Conservation (phyloP, 306 rosid species). For the Ormosia emarginata region DNA sequence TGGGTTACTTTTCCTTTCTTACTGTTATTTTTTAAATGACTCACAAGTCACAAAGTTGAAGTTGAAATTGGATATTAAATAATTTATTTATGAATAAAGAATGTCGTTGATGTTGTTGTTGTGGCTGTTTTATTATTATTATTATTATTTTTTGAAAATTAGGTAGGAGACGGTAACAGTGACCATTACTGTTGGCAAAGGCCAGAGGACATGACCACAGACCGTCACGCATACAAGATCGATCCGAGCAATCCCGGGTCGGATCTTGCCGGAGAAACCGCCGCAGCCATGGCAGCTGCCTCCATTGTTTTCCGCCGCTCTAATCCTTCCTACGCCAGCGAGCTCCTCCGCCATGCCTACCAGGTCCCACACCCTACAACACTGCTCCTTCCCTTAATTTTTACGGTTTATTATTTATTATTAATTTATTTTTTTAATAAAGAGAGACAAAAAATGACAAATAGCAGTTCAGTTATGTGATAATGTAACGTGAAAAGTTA, state of each 20-base stretch:
- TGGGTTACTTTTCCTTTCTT: neutral
- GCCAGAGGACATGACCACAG: conserved; percentile 98
- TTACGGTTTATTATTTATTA: neutral
- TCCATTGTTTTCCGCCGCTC: conserved; percentile 86
- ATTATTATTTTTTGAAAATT: neutral
- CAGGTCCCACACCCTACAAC: conserved; percentile 42
- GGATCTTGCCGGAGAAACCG: conserved; percentile 98
- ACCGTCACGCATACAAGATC: conserved; percentile 84
- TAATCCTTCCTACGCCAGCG: conserved; percentile 67
- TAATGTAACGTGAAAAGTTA: neutral
- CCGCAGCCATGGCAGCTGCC: conserved; percentile 99
- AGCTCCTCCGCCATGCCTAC: conserved; percentile 76
- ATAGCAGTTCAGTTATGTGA: neutral
- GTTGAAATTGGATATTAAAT: neutral
- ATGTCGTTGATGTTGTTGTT: conserved; percentile 14
- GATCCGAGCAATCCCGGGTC: conserved; percentile 95
- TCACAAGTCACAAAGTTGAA: neutral
- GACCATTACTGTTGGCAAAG: conserved; percentile 99
- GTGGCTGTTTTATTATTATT: neutral
- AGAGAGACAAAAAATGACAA: no score
- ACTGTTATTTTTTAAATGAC: neutral
- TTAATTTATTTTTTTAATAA: neutral
- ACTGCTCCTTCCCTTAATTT: neutral
- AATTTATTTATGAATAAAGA: neutral
- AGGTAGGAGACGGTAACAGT: conserved; percentile 97